Percentiles rank a stretch among this genome's conserved stretches.
phyloP scores from a whole-genome alignment of 2,329 filamentous ascomycete genomes.

The Penicillium sp. region DNA sequence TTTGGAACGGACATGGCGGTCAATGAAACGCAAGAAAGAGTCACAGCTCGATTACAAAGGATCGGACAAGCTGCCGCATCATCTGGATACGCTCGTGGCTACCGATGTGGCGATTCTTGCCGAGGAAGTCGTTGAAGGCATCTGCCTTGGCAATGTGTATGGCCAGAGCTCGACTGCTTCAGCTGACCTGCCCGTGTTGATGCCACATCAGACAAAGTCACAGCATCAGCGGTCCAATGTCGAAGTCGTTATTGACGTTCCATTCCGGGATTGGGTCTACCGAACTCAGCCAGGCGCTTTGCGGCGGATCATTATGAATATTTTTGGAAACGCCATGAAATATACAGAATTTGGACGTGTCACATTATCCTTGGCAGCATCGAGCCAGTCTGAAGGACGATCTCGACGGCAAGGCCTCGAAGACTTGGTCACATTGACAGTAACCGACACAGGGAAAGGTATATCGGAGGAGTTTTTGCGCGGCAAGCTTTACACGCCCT shows the following conservation, averaged over 20 bases:
- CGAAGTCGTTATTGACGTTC: slow-evolving; percentile 53
- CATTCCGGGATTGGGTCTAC: slow-evolving; percentile 52
- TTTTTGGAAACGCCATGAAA: slow-evolving; percentile 62
- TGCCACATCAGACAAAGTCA: slow-evolving; percentile 11
- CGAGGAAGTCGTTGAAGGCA: slow-evolving; percentile 56
- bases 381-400: slow-evolving; percentile 28
- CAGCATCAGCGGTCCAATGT: slow-evolving; percentile 28
- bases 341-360: slow-evolving; percentile 57
- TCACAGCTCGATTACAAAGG: slow-evolving; percentile 25
- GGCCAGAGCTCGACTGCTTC: slow-evolving; percentile 29
- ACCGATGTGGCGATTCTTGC: slow-evolving; percentile 47
- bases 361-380: slow-evolving; percentile 39
- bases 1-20: slow-evolving; percentile 35
- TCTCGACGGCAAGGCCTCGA: slow-evolving; percentile 30
- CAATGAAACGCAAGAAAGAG: slow-evolving; percentile 29
- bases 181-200: slow-evolving; percentile 23
- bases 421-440: slow-evolving; percentile 42
- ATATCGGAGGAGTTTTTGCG: slow-evolving; percentile 62
- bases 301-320: slow-evolving; percentile 59
- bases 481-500: slow-evolving; percentile 57
- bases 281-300: slow-evolving; percentile 54
- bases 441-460: slow-evolving; percentile 64
- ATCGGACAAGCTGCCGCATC: slow-evolving; percentile 30
- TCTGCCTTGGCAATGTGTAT: slow-evolving; percentile 49
- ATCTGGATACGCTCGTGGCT: slow-evolving; percentile 32